These are phyloP conservation scores for Colletotrichum kahawae DNA, from an alignment of 2,329 filamentous ascomycete species.

Conservation along the genomic window DNA sequence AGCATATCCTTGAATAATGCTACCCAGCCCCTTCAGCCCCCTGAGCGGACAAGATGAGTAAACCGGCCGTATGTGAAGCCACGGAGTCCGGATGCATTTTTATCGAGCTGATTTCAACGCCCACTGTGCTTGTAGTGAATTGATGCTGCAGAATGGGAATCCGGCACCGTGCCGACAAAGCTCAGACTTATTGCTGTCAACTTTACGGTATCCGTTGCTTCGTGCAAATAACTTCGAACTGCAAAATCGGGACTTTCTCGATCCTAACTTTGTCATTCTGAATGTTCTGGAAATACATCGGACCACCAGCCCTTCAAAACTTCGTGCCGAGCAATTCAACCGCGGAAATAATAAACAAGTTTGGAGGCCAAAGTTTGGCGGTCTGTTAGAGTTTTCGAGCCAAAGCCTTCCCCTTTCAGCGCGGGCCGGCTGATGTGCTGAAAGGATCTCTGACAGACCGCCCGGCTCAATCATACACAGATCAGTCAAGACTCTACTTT, in stretches of 20 bases:
- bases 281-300: neutral
- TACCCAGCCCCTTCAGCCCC: neutral
- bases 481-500: too few species aligned
- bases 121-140: neutral
- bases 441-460: neutral
- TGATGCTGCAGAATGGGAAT: neutral
- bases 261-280: neutral
- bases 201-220: neutral
- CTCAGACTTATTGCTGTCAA: neutral
- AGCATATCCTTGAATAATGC: neutral
- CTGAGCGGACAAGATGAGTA: neutral
- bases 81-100: neutral
- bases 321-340: neutral
- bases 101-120: neutral
- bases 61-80: neutral
- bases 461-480: neutral
- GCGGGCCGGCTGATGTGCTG: neutral
- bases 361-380: neutral
- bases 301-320: neutral
- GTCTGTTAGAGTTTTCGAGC: neutral
- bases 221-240: neutral
- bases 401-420: neutral
- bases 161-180: neutral
- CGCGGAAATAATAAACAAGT: neutral
- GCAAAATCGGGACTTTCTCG: neutral